A percentile compares a stretch with the other conserved stretches of the same genome.
phyloP scores from a whole-genome alignment of 345 rosid species.

The Schrenkiella parvula region DNA sequence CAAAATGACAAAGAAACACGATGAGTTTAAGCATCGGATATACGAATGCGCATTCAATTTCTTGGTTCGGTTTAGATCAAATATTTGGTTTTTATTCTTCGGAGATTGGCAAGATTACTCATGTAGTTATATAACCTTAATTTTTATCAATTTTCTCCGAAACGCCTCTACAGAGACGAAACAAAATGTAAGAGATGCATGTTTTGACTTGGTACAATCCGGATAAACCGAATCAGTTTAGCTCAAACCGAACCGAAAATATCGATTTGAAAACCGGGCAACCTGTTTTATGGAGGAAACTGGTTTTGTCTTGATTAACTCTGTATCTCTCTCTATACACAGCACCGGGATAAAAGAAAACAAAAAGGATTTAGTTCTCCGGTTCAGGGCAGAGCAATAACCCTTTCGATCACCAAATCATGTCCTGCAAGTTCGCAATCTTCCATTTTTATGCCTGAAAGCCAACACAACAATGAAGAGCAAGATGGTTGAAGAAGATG shows the following conservation, averaged over 20 bases:
- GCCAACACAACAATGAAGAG: conserved; percentile 8
- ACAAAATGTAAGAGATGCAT: background rate
- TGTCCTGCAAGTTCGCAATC: conserved; percentile 41
- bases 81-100: too few relatives aligned
- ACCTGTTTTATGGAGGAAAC: conserved; percentile 18
- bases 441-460: conserved; percentile 80
- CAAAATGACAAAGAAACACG: background rate
- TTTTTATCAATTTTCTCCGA: too few relatives aligned
- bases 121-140: too few relatives aligned
- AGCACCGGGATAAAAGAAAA: conserved; percentile 1
- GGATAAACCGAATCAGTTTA: background rate
- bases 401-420: conserved; percentile 10
- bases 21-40: too few relatives aligned
- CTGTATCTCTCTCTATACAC: conserved; percentile 10
- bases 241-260: conserved; percentile 10
- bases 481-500: background rate
- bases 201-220: background rate
- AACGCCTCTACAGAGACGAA: too few relatives aligned
- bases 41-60: too few relatives aligned
- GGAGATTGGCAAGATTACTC: too few relatives aligned
- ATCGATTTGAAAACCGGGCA: conserved; percentile 10
- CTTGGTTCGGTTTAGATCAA: too few relatives aligned
- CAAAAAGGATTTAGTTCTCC: background rate
- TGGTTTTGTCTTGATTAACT: background rate
- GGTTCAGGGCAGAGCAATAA: background rate